Base-by-base conservation (phyloP, 2,329 filamentous ascomycete genomes). In the Stachybotrys chartarum region DNA sequence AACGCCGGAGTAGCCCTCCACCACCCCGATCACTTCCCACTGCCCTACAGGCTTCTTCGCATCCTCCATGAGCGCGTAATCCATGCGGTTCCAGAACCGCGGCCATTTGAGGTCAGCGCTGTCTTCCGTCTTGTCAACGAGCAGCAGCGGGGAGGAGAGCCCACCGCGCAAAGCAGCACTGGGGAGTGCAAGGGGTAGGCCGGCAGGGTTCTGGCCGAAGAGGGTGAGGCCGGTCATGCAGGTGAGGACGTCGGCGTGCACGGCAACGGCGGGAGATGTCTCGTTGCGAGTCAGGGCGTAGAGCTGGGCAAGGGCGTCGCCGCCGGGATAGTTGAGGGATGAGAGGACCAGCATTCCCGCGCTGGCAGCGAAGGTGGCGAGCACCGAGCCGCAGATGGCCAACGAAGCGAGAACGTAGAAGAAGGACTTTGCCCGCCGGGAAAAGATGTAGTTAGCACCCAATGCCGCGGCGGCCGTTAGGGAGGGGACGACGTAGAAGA, bases 291-390 rank as follows among this genome's bases (percentile, higher is more conserved):
- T 58, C 30, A 72, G 61, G 50, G 60, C 58, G 57, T 79, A 76
- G 45, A 87, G 73, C 49, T 78, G 75, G 8, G 71, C 61, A 24
- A 97, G 77, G 2, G 92, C 94, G 57, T 89, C 83, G 24, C 90
- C 94, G 51, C 94, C 94, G 1, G 94, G 94, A 67, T 99, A 99
- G 73, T 97, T 99, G 56, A 95, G 83, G 14, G 89, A 87, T 0
- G 91, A 96, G 57, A 95, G 75, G 31, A 87, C 79, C 2, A 97
- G 83, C 72, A 96, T 83, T 35, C 73, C 79, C 3, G 78, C 76
- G 55, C 87, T 90, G 42, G 82, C 75, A 6, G 76, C 72, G 57
- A 89, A 82, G 1, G 84, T 82, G 5, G 73, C 69, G 1, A 86
- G 57, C 0, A 89, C 76, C 0, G 88, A 91, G 1, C 76, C 67